Base-by-base conservation (phyloP, 2,329 filamentous ascomycete genomes). In the Herpotrichia juniperi region DNA sequence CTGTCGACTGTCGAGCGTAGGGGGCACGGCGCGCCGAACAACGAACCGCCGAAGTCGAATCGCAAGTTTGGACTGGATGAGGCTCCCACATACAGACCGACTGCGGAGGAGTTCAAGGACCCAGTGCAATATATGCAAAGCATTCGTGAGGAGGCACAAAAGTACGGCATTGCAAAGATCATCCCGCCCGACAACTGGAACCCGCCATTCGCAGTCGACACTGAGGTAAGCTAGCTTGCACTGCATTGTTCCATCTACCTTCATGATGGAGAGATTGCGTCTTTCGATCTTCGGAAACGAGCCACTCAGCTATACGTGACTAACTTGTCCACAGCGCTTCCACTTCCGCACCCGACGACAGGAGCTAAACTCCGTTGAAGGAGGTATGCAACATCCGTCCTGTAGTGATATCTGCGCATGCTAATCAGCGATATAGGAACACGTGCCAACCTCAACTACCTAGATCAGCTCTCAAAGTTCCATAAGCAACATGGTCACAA, bases 401-500 rank as follows among this genome's bases (percentile, higher is more conserved):
- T 10, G 21, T 24, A n/a, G 34, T 14, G 28, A 14, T 25, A 8
- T 17, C 7, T 46, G 31, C 21, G 11, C 30, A 32, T 30, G 21
- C 51, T 62, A 28, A 57, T 44, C 34, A n/a, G 8, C 17, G 32
- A 34, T 47, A 48, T 64, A 96, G 91, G 92, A 68, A 97, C 93
- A 57, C 90, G 94, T 72, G 92, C 93, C 61, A 97, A 97, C 74
- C 83, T 97, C 56, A 96, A 93, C 61, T 99, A 99, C 73, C 85
- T 97, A 58, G 94, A 99, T 74, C 92, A 96, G 63, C 84, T 99
- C 22, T 86, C 88, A 65, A 97, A 96, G 76, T 99, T 94, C 72
- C 94, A 99, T 81, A 96, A 94, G 67, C 93, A 97, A 71, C 90
- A 96, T 73, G 94, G 94, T 48, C 96, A 88, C 58, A 96, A 94